A percentile compares a stretch with the other conserved stretches of the same genome.
These are phyloP conservation scores for Pseudoturritis turrita DNA, from an alignment of 345 rosid genomes.

Conservation along the genomic window DNA sequence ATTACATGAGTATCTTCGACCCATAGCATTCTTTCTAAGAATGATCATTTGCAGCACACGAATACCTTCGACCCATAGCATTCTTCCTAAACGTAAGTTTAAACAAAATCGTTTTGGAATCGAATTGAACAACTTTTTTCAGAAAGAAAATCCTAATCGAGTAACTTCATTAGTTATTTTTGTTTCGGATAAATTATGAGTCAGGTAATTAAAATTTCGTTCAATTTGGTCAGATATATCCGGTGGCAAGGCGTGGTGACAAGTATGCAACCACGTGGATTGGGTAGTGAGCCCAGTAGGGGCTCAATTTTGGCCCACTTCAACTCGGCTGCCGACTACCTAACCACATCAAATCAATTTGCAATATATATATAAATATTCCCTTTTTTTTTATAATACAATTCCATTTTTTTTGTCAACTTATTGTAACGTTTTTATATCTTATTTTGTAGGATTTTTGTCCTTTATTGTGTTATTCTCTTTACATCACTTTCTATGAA, in stretches of 20 bases:
- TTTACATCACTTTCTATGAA: slow-evolving; percentile 24
- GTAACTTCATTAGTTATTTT: background rate
- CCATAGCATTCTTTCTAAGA: no score
- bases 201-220: background rate
- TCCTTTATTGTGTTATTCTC: background rate
- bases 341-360: slow-evolving; percentile 11
- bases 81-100: no score
- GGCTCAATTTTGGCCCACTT: slow-evolving; percentile 1
- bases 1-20: background rate
- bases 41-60: no score
- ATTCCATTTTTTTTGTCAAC: background rate
- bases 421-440: background rate
- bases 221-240: background rate
- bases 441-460: background rate
- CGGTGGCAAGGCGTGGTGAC: slow-evolving; percentile 12
- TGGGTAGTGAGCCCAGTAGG: slow-evolving; percentile 4
- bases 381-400: background rate
- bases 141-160: background rate
- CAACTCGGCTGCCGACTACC: slow-evolving; percentile 19
- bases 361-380: background rate
- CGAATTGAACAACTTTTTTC: background rate
- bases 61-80: no score
- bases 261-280: slow-evolving; percentile 22
- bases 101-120: background rate
- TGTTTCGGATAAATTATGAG: background rate